A percentile compares a stretch with the other conserved stretches of the same genome.
Evolutionary conservation across 805 yeast species (phyloP).

Genomic region (Pichia californica): DNA sequence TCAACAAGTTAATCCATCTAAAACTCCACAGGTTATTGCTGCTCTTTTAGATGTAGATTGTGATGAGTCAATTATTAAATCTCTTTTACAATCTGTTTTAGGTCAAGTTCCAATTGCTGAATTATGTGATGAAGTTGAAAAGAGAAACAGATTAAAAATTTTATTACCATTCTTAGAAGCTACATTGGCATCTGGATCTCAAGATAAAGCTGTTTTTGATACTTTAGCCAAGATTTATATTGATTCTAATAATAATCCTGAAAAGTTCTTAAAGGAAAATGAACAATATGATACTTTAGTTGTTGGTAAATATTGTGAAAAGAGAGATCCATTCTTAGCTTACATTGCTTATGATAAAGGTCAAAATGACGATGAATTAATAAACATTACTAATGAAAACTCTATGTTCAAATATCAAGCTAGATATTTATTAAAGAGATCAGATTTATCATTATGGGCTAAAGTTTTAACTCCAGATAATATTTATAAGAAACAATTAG

Average conservation of each 20-base stretch:
- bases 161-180: conserved; percentile 90
- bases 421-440: conserved; percentile 83
- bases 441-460: conserved; percentile 81
- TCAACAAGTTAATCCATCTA: conserved; percentile 93
- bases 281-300: conserved; percentile 83
- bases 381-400: conserved; percentile 91
- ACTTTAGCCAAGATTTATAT: conserved; percentile 96
- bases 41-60: conserved; percentile 96
- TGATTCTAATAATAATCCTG: conserved; percentile 96
- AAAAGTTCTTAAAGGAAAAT: conserved; percentile 90
- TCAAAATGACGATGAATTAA: conserved; percentile 79
- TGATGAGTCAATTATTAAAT: conserved; percentile 82
- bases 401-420: conserved; percentile 99
- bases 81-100: conserved; percentile 71
- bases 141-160: conserved; percentile 88
- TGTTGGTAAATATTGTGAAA: conserved; percentile 98
- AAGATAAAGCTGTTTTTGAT: conserved; percentile 87
- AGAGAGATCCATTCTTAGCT: conserved; percentile 97
- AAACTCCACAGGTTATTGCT: conserved; percentile 94
- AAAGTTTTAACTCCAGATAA: conserved; percentile 70
- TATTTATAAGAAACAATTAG: conserved; percentile 80
- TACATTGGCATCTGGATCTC: conserved; percentile 74
- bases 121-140: conserved; percentile 90
- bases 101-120: conserved; percentile 93
- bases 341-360: conserved; percentile 98